These are phyloP conservation scores for Tricholoma furcatifolium DNA, from an alignment of 768 basidiomycete genomes.

Conservation along the genomic window DNA sequence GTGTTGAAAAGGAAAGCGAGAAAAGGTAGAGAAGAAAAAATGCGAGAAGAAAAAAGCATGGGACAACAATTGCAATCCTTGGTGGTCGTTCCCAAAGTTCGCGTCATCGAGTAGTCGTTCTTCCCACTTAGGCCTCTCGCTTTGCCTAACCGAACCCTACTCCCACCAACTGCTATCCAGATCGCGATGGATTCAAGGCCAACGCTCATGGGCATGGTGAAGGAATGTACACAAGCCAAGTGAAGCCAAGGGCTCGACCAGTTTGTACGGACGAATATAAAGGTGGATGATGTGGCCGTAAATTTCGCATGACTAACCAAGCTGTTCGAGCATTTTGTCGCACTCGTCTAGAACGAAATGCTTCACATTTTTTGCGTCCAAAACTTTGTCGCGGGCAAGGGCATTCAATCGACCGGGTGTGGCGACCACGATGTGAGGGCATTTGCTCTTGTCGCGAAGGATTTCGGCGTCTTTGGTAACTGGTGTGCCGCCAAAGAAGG, in stretches of 20 bases:
- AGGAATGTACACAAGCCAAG: slow-evolving; percentile 36
- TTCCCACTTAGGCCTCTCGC: slow-evolving; percentile 25
- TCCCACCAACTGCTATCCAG: slow-evolving; percentile 36
- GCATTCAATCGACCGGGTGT: slow-evolving; percentile 98
- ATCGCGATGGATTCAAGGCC: slow-evolving; percentile 32
- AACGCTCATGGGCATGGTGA: slow-evolving; percentile 35
- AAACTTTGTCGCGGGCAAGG: slow-evolving; percentile 89
- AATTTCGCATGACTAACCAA: slow-evolving; percentile 96
- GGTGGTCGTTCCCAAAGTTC: slow-evolving; percentile 33
- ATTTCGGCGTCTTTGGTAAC: slow-evolving; percentile 92
- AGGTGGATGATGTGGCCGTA: slow-evolving; percentile 55
- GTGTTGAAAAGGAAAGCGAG: slow-evolving; percentile 50
- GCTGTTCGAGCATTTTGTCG: slow-evolving; percentile 99
- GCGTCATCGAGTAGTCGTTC: slow-evolving; percentile 31
- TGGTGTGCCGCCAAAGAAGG: slow-evolving; percentile 97
- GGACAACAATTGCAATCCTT: slow-evolving; percentile 28
- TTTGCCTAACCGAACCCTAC: slow-evolving; percentile 34
- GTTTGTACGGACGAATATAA: slow-evolving; percentile 48
- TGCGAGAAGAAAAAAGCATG: slow-evolving; percentile 22
- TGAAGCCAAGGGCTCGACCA: slow-evolving; percentile 33
- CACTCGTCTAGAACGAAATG: slow-evolving; percentile 99
- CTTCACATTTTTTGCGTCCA: slow-evolving; percentile 96
- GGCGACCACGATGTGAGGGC: slow-evolving; percentile 98
- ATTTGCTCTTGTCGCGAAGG: slow-evolving; percentile 93
- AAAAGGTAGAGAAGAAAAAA: slow-evolving; percentile 44